Conservation (phyloP, 2,329 filamentous ascomycete genomes). For the Microdochium trichocladiopsis region DNA sequence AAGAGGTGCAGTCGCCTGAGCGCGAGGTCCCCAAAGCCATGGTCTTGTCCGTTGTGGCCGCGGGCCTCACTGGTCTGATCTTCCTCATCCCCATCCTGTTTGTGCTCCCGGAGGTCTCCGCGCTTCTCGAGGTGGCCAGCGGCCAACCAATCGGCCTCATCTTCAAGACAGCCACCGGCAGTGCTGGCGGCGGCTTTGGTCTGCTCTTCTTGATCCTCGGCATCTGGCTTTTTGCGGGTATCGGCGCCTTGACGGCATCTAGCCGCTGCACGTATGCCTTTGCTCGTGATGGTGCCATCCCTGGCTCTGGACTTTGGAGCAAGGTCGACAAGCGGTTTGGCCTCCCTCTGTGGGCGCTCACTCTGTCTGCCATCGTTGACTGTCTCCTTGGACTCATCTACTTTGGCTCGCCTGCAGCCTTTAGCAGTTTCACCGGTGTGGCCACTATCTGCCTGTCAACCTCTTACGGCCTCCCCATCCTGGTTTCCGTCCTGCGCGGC, state of each 20-base stretch:
- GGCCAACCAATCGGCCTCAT: constrained; percentile 70
- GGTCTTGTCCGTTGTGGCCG: constrained; percentile 60
- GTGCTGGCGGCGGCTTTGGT: constrained; percentile 65
- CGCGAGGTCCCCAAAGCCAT: constrained; percentile 66
- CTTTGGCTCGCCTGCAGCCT: constrained; percentile 70
- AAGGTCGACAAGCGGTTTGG: constrained; percentile 58
- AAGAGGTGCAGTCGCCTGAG: constrained; percentile 63
- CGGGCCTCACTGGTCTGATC: constrained; percentile 56
- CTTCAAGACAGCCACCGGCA: constrained; percentile 71
- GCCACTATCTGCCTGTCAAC: constrained; percentile 72
- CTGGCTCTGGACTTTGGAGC: constrained; percentile 59
- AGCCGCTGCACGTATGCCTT: constrained; percentile 72
- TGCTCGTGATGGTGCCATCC: constrained; percentile 67
- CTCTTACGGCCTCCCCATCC: constrained; percentile 69
- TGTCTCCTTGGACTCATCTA: constrained; percentile 71
- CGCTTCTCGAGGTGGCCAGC: constrained; percentile 58
- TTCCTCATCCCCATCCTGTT: constrained; percentile 72
- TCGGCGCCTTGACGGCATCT: constrained; percentile 67
- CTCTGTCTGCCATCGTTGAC: constrained; percentile 61
- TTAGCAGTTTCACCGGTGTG: constrained; percentile 74
- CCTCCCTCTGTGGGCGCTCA: constrained; percentile 63
- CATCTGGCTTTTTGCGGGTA: constrained; percentile 70
- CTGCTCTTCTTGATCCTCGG: constrained; percentile 70
- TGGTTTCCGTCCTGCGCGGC: constrained; percentile 61
- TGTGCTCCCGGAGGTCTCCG: constrained; percentile 60